phyloP scores from a whole-genome alignment of 495 filamentous ascomycete species.

The Mycothermus thermophilus region DNA sequence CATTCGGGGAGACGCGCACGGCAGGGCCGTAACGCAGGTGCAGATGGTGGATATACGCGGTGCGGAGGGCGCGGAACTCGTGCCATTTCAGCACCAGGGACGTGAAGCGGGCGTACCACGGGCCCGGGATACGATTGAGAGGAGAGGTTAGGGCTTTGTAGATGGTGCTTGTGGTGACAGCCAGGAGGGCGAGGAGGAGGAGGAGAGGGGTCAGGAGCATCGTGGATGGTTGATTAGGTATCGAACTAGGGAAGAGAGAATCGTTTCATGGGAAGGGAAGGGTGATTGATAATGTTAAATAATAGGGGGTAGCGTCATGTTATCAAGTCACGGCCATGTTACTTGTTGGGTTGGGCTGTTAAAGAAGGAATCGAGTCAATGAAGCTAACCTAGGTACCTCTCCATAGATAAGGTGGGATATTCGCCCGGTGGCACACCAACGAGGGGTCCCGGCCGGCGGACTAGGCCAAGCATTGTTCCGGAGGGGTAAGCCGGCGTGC shows the following conservation, averaged over 20 bases:
- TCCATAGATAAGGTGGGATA: too few relatives aligned
- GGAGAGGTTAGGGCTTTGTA: conserved; percentile 21
- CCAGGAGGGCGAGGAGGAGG: conserved; percentile 8
- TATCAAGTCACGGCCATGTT: too few relatives aligned
- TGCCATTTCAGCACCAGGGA: conserved; percentile 41
- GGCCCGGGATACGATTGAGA: conserved; percentile 37
- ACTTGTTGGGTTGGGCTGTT: too few relatives aligned
- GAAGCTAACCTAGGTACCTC: too few relatives aligned
- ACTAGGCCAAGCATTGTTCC: too few relatives aligned
- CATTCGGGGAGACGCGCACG: conserved; percentile 44
- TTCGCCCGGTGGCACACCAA: too few relatives aligned
- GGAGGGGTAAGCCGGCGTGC: conserved; percentile 8
- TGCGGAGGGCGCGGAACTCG: conserved; percentile 41
- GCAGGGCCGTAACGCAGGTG: conserved; percentile 43
- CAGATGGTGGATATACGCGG: conserved; percentile 39
- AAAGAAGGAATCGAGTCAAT: too few relatives aligned
- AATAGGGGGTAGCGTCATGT: too few relatives aligned
- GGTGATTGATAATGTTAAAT: background rate
- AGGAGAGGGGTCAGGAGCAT: conserved; percentile 11
- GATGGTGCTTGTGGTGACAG: conserved; percentile 9
- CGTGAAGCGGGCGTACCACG: conserved; percentile 38
- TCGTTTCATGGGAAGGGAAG: too few relatives aligned
- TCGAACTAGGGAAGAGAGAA: too few relatives aligned
- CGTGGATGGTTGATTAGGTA: background rate
- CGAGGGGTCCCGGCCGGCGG: too few relatives aligned